Base-by-base conservation (phyloP, 768 basidiomycete species). In the Asterophora lycoperdoides region DNA sequence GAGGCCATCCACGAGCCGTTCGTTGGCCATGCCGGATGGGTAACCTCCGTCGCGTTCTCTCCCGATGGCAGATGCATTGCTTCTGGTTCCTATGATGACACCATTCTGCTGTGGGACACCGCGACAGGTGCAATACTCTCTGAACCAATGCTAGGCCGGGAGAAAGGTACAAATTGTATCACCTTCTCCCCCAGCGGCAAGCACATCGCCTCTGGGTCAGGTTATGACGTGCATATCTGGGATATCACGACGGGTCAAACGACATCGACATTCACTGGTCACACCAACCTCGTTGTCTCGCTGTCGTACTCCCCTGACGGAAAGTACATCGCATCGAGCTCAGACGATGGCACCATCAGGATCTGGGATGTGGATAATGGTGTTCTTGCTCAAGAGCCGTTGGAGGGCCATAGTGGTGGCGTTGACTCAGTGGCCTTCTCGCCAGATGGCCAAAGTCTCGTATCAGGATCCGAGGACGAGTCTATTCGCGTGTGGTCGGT, bases 391-490 rank as follows among this genome's bases (percentile, higher is more conserved):
- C n/a, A 49, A 45, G 58, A 59, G 5, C 39, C 49, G 5, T 41
- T 56, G 15, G 10, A 45, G 20, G 54, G 56, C 34, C 62, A 64
- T 47, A 53, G 39, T 5, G 28, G 44, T 20, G 10, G 15, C 7
- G 52, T 62, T 33, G 29, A 9, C 5, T 61, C 73, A 6, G 63
- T 80, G n/a, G 69, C 73, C 36, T 80, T 79, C 60, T 78, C 78
- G 49, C 78, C 77, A 0, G 67, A 69, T 33, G 78, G 58, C 7
- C 52, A 41, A 14, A 51, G 39, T 13, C 52, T 70, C 29, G 61
- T 58, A 9, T 64, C 69, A 5, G 62, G 60, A 8, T 64, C 63
- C 0, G 23, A 38, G 5, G 66, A 69, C 41, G 19, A 54, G 4
- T 63, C 56, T 2, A 56, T 71, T 17, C 48, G 58, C 14, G 46